These are phyloP conservation scores for Saturnispora sekii DNA, from an alignment of 805 yeast species.

Conservation along the genomic window DNA sequence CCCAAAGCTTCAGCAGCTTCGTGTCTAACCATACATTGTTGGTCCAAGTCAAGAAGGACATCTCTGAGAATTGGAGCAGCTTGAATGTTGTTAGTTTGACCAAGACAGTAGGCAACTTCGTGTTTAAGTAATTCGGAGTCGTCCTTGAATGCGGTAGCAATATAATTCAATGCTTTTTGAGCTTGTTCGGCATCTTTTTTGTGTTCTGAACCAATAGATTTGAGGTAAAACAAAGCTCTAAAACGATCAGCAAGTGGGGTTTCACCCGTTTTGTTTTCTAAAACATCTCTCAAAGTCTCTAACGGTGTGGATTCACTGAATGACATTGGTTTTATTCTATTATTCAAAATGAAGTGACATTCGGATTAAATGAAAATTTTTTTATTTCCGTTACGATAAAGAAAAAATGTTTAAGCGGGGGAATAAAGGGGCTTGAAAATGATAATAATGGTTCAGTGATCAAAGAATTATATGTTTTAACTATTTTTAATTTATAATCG, in stretches of 20 bases:
- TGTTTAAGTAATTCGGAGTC: conserved; percentile 87
- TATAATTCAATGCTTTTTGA: conserved; percentile 62
- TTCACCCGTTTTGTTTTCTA: conserved; percentile 55
- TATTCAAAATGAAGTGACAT: background rate
- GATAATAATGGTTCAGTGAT: too few species aligned
- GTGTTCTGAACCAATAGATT: conserved; percentile 75
- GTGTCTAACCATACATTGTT: conserved; percentile 95
- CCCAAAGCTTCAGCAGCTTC: conserved; percentile 99
- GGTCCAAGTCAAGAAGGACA: conserved; percentile 55
- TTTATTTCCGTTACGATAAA: background rate
- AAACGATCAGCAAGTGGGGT: conserved; percentile 78
- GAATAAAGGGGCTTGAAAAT: too few species aligned
- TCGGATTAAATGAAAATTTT: background rate
- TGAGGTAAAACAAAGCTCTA: conserved; percentile 87
- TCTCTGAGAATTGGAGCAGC: conserved; percentile 70
- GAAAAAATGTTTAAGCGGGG: too few species aligned
- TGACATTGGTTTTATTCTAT: conserved; percentile 3
- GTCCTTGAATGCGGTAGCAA: conserved; percentile 74
- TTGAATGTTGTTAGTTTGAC: conserved; percentile 79
- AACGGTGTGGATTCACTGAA: conserved; percentile 28
- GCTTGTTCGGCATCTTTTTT: conserved; percentile 44
- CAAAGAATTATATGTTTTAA: too few species aligned
- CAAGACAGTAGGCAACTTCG: conserved; percentile 94
- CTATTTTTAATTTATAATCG: too few species aligned
- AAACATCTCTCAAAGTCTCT: conserved; percentile 64